These are phyloP conservation scores for Entoloma clypeatum DNA, from an alignment of 1,284 basidiomycete genomes.

Conservation along the genomic window DNA sequence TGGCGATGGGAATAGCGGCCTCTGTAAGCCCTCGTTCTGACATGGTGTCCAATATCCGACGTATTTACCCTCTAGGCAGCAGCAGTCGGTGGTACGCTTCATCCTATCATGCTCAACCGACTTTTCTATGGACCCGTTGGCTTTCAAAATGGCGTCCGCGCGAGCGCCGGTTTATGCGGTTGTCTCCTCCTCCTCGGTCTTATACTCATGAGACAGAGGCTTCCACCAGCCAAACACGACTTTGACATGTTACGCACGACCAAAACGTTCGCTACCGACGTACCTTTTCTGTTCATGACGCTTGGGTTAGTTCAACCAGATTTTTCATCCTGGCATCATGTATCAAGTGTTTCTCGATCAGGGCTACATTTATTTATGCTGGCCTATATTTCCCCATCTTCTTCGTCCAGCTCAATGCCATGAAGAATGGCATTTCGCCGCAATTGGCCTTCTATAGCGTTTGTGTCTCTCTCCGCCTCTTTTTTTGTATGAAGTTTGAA, in stretches of 20 bases:
- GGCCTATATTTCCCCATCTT: constrained; percentile 44
- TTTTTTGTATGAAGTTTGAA: background rate
- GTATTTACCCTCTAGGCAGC: background rate
- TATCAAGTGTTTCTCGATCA: constrained; percentile 11
- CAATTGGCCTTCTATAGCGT: constrained; percentile 39
- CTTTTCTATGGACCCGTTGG: constrained; percentile 35
- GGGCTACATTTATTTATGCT: constrained; percentile 29
- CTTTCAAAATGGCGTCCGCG: constrained; percentile 42
- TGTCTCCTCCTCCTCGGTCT: constrained; percentile 40
- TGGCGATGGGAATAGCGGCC: constrained; percentile 19
- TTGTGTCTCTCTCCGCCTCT: constrained; percentile 5
- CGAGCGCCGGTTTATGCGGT: constrained; percentile 38
- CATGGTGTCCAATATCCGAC: background rate
- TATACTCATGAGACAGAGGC: constrained; percentile 38
- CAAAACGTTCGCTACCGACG: constrained; percentile 29
- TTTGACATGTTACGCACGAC: constrained; percentile 10
- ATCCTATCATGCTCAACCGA: constrained; percentile 48
- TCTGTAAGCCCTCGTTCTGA: constrained; percentile 12
- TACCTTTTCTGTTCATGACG: constrained; percentile 31
- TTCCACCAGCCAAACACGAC: constrained; percentile 30
- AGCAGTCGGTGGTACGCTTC: constrained; percentile 42
- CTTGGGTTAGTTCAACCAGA: constrained; percentile 20
- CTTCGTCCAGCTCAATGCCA: constrained; percentile 42
- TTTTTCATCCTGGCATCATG: background rate
- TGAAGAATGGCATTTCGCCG: constrained; percentile 34